Conservation (phyloP, 129 eudicot species). For the Artemisia annua region DNA sequence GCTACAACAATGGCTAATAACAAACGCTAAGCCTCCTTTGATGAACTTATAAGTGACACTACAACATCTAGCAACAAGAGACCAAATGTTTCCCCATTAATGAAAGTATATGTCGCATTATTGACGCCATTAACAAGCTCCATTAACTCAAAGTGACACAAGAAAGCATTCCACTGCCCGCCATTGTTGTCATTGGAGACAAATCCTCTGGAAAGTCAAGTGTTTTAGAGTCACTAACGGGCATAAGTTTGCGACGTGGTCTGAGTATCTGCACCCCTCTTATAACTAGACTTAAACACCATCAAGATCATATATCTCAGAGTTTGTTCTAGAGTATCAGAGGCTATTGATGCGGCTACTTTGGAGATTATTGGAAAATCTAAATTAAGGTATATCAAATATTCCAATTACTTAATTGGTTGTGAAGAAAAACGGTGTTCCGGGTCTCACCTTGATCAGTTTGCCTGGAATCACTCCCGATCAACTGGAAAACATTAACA, state of each 20-base stretch:
- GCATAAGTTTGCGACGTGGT: conserved; percentile 38
- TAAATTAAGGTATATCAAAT: too few species aligned
- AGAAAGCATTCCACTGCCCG: conserved; percentile 39
- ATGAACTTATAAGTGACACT: too few species aligned
- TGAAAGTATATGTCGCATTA: not conserved
- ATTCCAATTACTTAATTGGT: too few species aligned
- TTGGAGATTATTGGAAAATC: too few species aligned
- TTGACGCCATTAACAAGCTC: conserved; percentile 39
- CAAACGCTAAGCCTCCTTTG: too few species aligned
- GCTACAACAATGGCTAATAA: too few species aligned
- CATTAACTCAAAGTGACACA: conserved; percentile 26
- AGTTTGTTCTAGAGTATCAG: conserved; percentile 6
- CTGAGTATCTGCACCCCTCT: conserved; percentile 30
- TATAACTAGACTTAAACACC: conserved; percentile 21
- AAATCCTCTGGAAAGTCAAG: conserved; percentile 42
- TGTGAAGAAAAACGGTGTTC: too few species aligned
- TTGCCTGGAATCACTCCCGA: too few species aligned
- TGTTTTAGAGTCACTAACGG: conserved; percentile 40
- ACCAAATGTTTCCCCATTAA: too few species aligned
- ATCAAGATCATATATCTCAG: not conserved
- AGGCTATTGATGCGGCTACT: too few species aligned
- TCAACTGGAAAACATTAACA: too few species aligned
- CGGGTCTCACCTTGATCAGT: too few species aligned
- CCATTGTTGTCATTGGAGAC: conserved; percentile 41
- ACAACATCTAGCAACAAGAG: not conserved